phyloP scores from a whole-genome alignment of 2,329 filamentous ascomycete genomes.

The Hymenoscyphus repandus region DNA sequence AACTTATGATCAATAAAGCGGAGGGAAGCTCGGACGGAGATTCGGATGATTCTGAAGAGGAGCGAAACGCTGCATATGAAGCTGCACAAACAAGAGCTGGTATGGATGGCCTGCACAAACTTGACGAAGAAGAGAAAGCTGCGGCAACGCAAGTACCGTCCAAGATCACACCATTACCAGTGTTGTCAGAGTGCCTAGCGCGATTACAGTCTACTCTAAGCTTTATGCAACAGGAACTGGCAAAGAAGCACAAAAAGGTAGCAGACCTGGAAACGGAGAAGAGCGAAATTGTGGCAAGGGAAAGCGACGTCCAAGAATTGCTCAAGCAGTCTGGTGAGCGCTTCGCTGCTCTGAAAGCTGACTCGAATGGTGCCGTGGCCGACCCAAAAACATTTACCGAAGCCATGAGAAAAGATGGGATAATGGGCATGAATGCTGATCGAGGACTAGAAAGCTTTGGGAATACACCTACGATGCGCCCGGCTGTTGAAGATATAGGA shows the following conservation, averaged over 20 bases:
- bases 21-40: conserved; percentile 61
- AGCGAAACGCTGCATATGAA: conserved; percentile 78
- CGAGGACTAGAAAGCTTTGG: conserved; percentile 36
- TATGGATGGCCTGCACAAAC: conserved; percentile 64
- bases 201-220: conserved; percentile 56
- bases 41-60: conserved; percentile 64
- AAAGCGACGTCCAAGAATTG: conserved; percentile 74
- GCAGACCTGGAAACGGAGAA: conserved; percentile 65
- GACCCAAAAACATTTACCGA: conserved; percentile 19
- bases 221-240: conserved; percentile 58
- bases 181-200: conserved; percentile 61
- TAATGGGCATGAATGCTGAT: conserved; percentile 17
- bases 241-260: conserved; percentile 56
- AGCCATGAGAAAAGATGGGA: conserved; percentile 6
- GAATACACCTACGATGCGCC: conserved; percentile 31
- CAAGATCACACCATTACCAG: conserved; percentile 73
- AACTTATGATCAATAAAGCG: conserved; percentile 73
- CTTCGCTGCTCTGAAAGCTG: conserved; percentile 53
- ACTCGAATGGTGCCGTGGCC: conserved; percentile 35
- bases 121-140: conserved; percentile 35
- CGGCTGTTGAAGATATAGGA: conserved; percentile 28
- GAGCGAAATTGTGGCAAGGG: conserved; percentile 59
- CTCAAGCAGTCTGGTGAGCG: conserved; percentile 75
- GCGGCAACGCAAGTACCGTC: conserved; percentile 34
- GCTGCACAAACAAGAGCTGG: conserved; percentile 79